Evolutionary conservation across 805 yeast species (phyloP), one percentile per base, ranked within the genome.

Genomic region (Candida sithepensis): DNA sequence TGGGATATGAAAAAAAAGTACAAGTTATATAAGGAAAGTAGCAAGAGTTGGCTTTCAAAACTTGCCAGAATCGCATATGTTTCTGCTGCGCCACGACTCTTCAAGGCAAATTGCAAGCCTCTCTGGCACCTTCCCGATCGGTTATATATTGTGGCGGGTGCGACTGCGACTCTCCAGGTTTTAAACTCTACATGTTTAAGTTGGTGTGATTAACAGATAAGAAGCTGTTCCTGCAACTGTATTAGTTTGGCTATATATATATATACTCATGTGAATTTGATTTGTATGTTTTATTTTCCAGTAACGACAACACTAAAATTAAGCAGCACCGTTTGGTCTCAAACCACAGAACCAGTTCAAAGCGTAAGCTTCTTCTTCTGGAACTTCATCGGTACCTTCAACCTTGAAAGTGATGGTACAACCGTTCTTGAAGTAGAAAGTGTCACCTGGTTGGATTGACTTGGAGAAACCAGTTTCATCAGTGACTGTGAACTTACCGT

Each of bases 381-480:
- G 66, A 47, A 61, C 53, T 30, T 59, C 63, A 36, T 58, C 62
- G 42, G 66, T 61, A 45, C 73, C 72, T 53, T 60, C 65, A 44
- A 78, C 74, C 50, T 80, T 73, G 67, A 84, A 79, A 48, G 83
- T 83, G 57, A 83, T 78, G 44, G 85, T 81, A 53, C 79, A 70
- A n/a, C 87, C 88, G 62, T 81, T 79, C 58, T 74, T 78, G 70
- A 84, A 79, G 73, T 75, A 81, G 56, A 84, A 75, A 24, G 81
- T 82, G 57, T 83, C 88, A 45, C 89, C 89, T 44, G 85, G 84
- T 39, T 71, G 64, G 46, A 76, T 84, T 46, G 67, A 69, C 44
- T 78, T 81, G 51, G 72, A 71, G 64, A 72, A 71, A 21, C 89
- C 89, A 45, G 81, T 74, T 68, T 81, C 84, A 58, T 84, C 89